phyloP scores from a whole-genome alignment of 805 yeast genomes.

The Henningerozyma blattae region DNA sequence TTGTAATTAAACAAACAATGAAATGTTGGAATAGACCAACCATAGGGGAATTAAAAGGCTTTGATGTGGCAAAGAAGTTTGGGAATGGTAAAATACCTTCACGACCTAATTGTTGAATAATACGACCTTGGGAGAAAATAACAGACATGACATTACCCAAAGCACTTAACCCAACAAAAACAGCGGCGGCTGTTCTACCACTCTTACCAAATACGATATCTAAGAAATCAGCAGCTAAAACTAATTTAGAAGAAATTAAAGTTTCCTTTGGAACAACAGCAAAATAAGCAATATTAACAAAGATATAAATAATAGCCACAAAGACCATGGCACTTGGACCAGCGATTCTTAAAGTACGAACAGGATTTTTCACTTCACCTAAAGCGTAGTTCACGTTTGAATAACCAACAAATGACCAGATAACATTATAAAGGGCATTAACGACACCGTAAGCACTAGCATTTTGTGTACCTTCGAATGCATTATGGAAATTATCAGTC shows the following conservation, averaged over 20 bases:
- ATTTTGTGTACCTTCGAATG: slow-evolving; percentile 39
- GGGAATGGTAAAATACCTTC: slow-evolving; percentile 74
- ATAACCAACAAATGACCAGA: slow-evolving; percentile 78
- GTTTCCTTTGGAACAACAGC: slow-evolving; percentile 68
- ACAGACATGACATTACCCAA: slow-evolving; percentile 75
- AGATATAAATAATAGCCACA: slow-evolving; percentile 55
- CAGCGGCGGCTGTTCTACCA: slow-evolving; percentile 65
- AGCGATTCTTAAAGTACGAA: slow-evolving; percentile 52
- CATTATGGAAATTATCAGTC: slow-evolving; percentile 48
- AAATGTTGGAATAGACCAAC: slow-evolving; percentile 69
- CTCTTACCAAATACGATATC: slow-evolving; percentile 53
- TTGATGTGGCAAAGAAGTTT: slow-evolving; percentile 53
- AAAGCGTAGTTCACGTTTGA: slow-evolving; percentile 75
- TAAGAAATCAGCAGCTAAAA: slow-evolving; percentile 69
- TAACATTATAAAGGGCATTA: slow-evolving; percentile 67
- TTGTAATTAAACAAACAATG: slow-evolving; percentile 59
- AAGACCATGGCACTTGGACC: slow-evolving; percentile 62
- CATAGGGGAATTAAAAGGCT: slow-evolving; percentile 63
- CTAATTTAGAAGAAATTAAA: slow-evolving; percentile 47
- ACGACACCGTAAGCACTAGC: slow-evolving; percentile 61
- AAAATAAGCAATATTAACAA: slow-evolving; percentile 68
- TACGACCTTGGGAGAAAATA: slow-evolving; percentile 71
- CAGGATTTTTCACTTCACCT: slow-evolving; percentile 68
- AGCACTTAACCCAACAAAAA: slow-evolving; percentile 71
- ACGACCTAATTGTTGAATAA: slow-evolving; percentile 69